Evolutionary conservation across 495 filamentous ascomycete genomes (phyloP), one percentile per base, ranked within the genome.

Genomic region (Hypomontagnella monticulosa): DNA sequence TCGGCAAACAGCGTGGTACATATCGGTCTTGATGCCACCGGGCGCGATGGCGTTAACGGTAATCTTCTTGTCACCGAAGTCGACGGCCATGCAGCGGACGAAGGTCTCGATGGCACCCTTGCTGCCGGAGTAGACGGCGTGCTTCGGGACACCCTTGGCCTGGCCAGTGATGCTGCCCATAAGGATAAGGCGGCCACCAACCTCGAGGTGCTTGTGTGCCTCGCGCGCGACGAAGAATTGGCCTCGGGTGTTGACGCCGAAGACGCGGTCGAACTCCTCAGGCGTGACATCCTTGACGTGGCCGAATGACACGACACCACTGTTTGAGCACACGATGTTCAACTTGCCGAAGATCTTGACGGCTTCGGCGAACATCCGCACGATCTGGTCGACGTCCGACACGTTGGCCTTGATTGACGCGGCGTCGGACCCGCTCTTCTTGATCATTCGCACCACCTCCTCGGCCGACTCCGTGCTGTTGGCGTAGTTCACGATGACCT

Each of bases 161-260:
- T 76, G 75, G 10, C 84, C 84, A 0, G 83, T 80, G 57, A 87
- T 84, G 63, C 75, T 79, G 52, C 77, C 80, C 80, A 85, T 85
- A 34, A 90, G 77, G 66, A 91, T 88, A 33, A 93, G 76, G 9
- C 91, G 82, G 33, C 91, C 91, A 53, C 87, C 85, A 4, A 81
- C 75, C 74, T 86, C 80, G 37, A 91, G 81, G 73, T 92, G 74
- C 75, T 89, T 87, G 78, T 86, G 87, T 52, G 88, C 91, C 27
- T 90, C 83, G 77, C 91, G 89, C 33, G 88, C 90, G 56, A 94
- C 91, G 78, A 93, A 92, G 82, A 93, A 93, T 76, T 94, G 91
- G 0, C 86, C 91, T 5, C 89, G 82, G 4, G 87, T 86, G 77
- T 94, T 94, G 56, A 93, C 77, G 72, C 84, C 83, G 74, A 94